These are phyloP conservation scores for Xylariaceae sp. DNA, from an alignment of 2,329 filamentous ascomycete genomes.

Conservation along the genomic window DNA sequence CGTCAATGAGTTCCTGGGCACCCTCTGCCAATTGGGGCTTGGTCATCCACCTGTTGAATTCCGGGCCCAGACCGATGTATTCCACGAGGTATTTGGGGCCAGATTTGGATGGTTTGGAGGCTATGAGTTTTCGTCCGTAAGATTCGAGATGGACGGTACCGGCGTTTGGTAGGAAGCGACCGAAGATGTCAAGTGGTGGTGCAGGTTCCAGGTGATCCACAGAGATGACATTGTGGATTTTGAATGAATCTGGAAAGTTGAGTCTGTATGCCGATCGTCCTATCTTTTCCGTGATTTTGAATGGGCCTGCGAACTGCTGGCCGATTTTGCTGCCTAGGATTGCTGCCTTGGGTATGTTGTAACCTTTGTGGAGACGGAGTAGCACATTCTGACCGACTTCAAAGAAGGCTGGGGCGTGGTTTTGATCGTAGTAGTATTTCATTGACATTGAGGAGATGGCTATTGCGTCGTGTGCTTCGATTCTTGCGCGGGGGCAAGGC, in stretches of 20 bases:
- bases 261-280: conserved; percentile 1
- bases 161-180: neutral
- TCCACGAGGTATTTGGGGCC: neutral
- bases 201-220: conserved; percentile 1
- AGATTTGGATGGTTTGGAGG: neutral
- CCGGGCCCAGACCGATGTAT: neutral
- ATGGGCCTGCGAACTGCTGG: conserved; percentile 4
- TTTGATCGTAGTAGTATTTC: neutral
- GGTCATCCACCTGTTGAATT: neutral
- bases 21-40: neutral
- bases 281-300: neutral
- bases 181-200: neutral
- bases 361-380: conserved; percentile 2
- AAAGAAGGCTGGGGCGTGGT: neutral
- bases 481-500: neutral
- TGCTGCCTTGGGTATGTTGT: neutral
- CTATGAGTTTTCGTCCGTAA: neutral
- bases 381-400: neutral
- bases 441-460: neutral
- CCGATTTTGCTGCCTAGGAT: neutral
- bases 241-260: neutral
- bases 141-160: neutral
- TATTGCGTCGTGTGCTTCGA: neutral
- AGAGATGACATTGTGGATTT: conserved; percentile 3
- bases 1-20: neutral